Conservation (phyloP, 2,329 filamentous ascomycete genomes). For the Trichophyton simii region DNA sequence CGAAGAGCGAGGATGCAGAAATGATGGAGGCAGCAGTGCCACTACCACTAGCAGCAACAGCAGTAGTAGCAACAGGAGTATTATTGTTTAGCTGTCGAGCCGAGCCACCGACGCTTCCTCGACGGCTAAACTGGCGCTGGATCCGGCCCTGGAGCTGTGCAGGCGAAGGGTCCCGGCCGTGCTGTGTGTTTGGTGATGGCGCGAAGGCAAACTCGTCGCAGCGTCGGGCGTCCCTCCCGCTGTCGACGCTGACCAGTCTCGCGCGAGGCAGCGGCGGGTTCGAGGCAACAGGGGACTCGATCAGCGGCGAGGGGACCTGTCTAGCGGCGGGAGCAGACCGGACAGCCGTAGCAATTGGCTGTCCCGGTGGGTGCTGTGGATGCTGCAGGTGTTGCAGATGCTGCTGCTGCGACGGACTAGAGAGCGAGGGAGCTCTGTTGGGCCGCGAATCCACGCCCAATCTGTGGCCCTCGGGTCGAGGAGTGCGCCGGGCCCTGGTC, state of each 20-base stretch:
- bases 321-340: background rate
- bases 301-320: background rate
- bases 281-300: background rate
- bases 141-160: background rate
- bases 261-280: background rate
- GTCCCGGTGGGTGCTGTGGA: background rate
- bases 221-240: background rate
- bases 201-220: background rate
- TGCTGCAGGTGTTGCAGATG: background rate
- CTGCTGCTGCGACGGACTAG: background rate
- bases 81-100: constrained; percentile 3
- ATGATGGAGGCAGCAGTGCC: too few species aligned
- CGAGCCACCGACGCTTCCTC: background rate
- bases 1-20: background rate
- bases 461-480: background rate
- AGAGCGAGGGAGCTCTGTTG: background rate
- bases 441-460: background rate
- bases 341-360: background rate
- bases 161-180: background rate
- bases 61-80: too few species aligned
- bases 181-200: background rate
- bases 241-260: background rate
- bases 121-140: background rate
- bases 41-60: too few species aligned
- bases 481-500: background rate